Conservation (phyloP, 1,284 basidiomycete genomes). For the Cryptococcus maquisensis region DNA sequence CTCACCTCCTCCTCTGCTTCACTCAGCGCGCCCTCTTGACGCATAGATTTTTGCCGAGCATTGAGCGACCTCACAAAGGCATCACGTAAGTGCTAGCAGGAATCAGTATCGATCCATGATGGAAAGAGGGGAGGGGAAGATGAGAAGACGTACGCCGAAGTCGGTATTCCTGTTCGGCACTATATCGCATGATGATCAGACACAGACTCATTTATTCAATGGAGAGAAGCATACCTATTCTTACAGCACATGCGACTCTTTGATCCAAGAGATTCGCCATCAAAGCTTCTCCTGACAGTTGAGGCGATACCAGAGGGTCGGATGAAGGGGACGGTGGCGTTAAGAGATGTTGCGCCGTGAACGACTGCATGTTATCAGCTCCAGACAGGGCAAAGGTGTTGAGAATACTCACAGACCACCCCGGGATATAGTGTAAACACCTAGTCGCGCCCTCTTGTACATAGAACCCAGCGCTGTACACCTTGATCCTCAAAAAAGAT, state of each 20-base stretch:
- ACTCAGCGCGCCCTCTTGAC: conserved; percentile 22
- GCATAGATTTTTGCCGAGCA: conserved; percentile 50
- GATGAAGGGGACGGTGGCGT: conserved; percentile 12
- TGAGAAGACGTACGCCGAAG: conserved; percentile 38
- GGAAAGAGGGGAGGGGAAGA: not conserved
- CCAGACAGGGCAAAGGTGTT: too few species aligned
- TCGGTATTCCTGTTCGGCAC: conserved; percentile 55
- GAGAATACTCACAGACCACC: conserved; percentile 31
- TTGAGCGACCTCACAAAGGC: conserved; percentile 53
- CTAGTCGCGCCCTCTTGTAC: conserved; percentile 40
- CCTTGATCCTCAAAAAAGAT: conserved; percentile 53
- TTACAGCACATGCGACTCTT: conserved; percentile 41
- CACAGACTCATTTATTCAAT: not conserved
- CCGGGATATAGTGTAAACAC: conserved; percentile 19
- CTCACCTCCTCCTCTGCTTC: conserved; percentile 38
- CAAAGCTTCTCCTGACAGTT: conserved; percentile 35
- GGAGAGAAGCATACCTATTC: conserved; percentile 38
- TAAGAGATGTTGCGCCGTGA: conserved; percentile 25
- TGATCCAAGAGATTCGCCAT: conserved; percentile 34
- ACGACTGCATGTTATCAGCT: conserved; percentile 12
- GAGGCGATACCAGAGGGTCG: conserved; percentile 11
- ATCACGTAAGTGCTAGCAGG: conserved; percentile 51
- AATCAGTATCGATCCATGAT: not conserved
- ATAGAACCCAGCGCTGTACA: conserved; percentile 55
- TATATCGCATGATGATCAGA: conserved; percentile 8